phyloP scores from a whole-genome alignment of 129 eudicot genomes.

The Escallonia rubra region DNA sequence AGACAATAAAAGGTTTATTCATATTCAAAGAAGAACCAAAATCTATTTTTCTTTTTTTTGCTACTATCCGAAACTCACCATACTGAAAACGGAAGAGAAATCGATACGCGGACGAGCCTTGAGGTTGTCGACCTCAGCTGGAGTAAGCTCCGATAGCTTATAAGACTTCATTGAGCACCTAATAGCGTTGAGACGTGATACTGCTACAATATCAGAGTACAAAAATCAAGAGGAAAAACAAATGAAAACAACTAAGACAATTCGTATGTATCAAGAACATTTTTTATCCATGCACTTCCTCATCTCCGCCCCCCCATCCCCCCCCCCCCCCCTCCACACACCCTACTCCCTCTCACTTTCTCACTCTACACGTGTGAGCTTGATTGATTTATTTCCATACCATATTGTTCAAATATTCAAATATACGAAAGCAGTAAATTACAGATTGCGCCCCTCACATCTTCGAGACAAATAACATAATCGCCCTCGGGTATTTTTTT shows the following conservation, averaged over 20 bases:
- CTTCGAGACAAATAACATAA: too few species aligned
- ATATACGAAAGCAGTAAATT: neutral
- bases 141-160: conserved; percentile 67
- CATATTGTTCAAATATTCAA: neutral
- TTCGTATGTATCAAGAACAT: neutral
- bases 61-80: conserved; percentile 39
- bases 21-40: neutral
- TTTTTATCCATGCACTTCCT: neutral
- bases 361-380: neutral
- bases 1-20: neutral
- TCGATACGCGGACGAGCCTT: conserved; percentile 93
- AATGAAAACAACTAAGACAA: neutral
- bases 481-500: too few species aligned
- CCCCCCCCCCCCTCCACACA: neutral
- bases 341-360: neutral
- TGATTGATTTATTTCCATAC: neutral
- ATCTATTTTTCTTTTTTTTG: neutral
- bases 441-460: neutral
- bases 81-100: conserved; percentile 77
- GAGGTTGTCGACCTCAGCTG: conserved; percentile 63
- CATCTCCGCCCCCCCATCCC: neutral
- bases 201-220: conserved; percentile 16
- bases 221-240: neutral
- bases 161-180: conserved; percentile 85
- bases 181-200: conserved; percentile 29